Conservation (phyloP, 257 asterid genomes). For the Plantago elongata region DNA sequence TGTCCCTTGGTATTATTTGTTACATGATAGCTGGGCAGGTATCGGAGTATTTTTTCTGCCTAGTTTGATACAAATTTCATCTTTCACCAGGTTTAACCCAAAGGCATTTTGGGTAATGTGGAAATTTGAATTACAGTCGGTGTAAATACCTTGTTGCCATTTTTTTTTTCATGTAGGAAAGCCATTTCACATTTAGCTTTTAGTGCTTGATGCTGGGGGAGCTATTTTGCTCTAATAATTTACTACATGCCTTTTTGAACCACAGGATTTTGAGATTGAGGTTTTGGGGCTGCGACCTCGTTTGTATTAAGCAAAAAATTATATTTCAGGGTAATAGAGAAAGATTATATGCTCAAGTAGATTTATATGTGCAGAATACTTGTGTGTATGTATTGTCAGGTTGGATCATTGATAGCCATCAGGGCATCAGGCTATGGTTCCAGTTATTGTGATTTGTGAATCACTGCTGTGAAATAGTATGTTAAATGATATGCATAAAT, state of each 20-base stretch:
- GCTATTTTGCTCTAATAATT: conserved; percentile 34
- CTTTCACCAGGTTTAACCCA: conserved; percentile 19
- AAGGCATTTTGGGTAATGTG: conserved; percentile 26
- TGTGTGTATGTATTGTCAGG: conserved; percentile 11
- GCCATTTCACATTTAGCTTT: conserved; percentile 26
- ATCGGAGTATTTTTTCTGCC: conserved; percentile 23
- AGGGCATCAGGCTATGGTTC: background rate
- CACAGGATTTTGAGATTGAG: conserved; percentile 23
- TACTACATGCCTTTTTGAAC: conserved; percentile 21
- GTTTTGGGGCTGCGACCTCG: conserved; percentile 26
- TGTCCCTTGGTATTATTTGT: conserved; percentile 13
- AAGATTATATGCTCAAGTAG: conserved; percentile 22
- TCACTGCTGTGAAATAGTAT: too few relatives aligned
- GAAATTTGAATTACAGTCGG: conserved; percentile 27
- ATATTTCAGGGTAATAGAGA: conserved; percentile 24
- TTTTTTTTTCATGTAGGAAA: conserved; percentile 18
- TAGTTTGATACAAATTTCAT: conserved; percentile 31
- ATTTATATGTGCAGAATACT: conserved; percentile 15
- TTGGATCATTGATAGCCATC: conserved; percentile 3
- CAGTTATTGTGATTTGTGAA: too few relatives aligned
- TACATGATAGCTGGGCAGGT: conserved; percentile 34
- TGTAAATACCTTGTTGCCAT: conserved; percentile 32
- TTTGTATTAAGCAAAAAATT: conserved; percentile 25
- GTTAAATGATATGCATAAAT: too few relatives aligned
- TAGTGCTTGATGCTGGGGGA: conserved; percentile 42